A percentile compares a stretch with the other conserved stretches of the same genome.
Conservation (phyloP, 1,284 basidiomycete genomes). For the Apiotrichum porosum region DNA sequence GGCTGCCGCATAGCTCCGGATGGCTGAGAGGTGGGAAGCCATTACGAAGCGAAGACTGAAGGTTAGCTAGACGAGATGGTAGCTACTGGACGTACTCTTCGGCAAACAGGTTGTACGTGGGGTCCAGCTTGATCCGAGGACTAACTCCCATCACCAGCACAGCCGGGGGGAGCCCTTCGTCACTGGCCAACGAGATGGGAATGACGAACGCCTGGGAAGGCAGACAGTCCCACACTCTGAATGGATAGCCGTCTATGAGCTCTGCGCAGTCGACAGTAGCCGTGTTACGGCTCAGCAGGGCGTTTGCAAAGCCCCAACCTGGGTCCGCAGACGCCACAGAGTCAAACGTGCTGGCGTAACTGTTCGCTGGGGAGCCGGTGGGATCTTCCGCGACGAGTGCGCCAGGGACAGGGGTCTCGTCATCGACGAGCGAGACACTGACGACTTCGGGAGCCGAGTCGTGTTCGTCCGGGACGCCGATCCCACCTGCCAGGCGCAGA, state of each 20-base stretch:
- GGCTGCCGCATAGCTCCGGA: not conserved
- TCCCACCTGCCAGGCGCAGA: constrained; percentile 19
- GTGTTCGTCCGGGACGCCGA: constrained; percentile 41
- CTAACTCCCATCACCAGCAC: constrained; percentile 48
- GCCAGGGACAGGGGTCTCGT: not conserved
- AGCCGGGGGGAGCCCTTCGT: constrained; percentile 33
- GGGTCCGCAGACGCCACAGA: not conserved
- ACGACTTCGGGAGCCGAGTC: constrained; percentile 19
- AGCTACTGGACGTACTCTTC: constrained; percentile 1
- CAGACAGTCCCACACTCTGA: constrained; percentile 44
- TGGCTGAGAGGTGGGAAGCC: not conserved
- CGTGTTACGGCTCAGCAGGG: constrained; percentile 25
- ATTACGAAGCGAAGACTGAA: not conserved
- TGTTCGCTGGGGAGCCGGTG: not conserved
- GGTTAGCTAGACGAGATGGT: no score
- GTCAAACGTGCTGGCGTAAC: not conserved
- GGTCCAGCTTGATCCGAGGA: constrained; percentile 39
- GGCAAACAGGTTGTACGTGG: constrained; percentile 41
- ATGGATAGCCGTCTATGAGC: constrained; percentile 33
- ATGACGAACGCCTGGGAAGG: constrained; percentile 45
- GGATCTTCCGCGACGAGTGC: no score
- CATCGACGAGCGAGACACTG: not conserved
- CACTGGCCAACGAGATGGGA: constrained; percentile 42
- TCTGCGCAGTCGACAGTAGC: constrained; percentile 38
- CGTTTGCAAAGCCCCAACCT: constrained; percentile 40